Percentiles rank a stretch among this genome's conserved stretches.
Evolutionary conservation across 768 basidiomycete genomes (phyloP).

Genomic region (Cystofilobasidium capitatum): DNA sequence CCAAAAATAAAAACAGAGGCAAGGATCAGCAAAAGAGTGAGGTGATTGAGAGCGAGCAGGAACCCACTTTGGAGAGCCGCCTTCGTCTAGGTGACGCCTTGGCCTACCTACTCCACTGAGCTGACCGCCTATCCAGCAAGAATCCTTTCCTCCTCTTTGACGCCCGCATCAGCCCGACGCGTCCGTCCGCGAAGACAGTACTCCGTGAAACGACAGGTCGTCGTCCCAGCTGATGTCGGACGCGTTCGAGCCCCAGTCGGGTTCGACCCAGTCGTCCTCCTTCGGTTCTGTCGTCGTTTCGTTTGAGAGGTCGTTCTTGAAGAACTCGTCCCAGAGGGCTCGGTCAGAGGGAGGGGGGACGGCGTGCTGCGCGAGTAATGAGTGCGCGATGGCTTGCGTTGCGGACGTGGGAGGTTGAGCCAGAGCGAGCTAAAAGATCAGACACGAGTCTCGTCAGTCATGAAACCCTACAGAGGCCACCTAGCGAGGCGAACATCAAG

Average conservation of each 20-base stretch:
- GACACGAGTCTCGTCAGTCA: too few species aligned
- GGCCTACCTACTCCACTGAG: too few species aligned
- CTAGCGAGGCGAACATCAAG: neutral
- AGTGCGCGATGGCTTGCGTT: neutral
- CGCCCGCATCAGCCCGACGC: too few species aligned
- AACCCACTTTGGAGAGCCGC: too few species aligned
- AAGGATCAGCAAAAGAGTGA: too few species aligned
- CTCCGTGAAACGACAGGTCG: neutral
- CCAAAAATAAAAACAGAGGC: too few species aligned
- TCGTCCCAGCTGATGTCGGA: neutral
- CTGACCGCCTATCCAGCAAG: too few species aligned
- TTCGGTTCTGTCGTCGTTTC: too few species aligned
- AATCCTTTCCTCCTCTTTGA: too few species aligned
- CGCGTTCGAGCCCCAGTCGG: neutral
- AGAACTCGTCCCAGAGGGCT: neutral
- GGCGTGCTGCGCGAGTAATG: neutral
- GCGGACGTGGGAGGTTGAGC: neutral
- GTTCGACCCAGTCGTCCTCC: neutral
- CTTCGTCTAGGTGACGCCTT: too few species aligned
- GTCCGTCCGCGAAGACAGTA: neutral
- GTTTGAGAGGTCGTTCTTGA: too few species aligned
- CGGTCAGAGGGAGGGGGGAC: neutral
- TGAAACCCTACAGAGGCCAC: neutral
- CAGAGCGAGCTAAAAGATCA: neutral
- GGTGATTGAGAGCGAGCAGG: too few species aligned